Evolutionary conservation across 495 filamentous ascomycete species (phyloP).

Genomic region (Penicillium macrosclerotiorum): DNA sequence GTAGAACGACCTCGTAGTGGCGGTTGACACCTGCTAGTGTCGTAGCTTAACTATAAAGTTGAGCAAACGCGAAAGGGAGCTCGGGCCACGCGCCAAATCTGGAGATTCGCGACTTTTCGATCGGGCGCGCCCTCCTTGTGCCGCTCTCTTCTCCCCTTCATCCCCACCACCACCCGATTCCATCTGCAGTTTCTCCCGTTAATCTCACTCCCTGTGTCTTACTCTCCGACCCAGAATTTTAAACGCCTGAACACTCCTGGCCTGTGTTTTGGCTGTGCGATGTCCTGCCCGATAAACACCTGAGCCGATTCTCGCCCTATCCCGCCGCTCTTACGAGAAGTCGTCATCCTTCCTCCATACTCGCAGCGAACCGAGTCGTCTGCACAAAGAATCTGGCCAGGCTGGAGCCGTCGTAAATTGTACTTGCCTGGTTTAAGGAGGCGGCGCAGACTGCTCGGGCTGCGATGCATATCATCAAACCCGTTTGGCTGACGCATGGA

Average conservation of each 20-base stretch:
- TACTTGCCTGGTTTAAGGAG: not conserved
- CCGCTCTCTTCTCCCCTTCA: conserved; percentile 19
- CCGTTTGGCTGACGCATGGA: conserved; percentile 88
- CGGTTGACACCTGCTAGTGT: not conserved
- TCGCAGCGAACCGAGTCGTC: not conserved
- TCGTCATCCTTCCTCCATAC: not conserved
- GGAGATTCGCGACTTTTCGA: conserved; percentile 46
- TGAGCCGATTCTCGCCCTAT: conserved; percentile 5
- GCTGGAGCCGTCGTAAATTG: too few species aligned
- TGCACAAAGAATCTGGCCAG: too few species aligned
- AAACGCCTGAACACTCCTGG: not conserved
- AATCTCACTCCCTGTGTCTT: not conserved
- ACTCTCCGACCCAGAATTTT: not conserved
- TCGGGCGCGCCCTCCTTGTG: conserved; percentile 28
- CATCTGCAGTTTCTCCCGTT: not conserved
- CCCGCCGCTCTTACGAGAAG: conserved; percentile 1
- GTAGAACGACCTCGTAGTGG: conserved; percentile 1
- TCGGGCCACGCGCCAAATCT: conserved; percentile 38
- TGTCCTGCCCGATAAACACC: conserved; percentile 25
- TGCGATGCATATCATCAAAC: conserved; percentile 87
- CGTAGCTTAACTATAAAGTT: not conserved
- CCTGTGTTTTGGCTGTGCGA: conserved; percentile 24
- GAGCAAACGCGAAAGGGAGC: conserved; percentile 33
- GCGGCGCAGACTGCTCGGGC: conserved; percentile 6
- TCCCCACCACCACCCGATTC: conserved; percentile 5